Percentiles rank a stretch among this genome's conserved stretches.
Evolutionary conservation across 306 rosid genomes (phyloP).

Genomic region (Medicago lupulina): DNA sequence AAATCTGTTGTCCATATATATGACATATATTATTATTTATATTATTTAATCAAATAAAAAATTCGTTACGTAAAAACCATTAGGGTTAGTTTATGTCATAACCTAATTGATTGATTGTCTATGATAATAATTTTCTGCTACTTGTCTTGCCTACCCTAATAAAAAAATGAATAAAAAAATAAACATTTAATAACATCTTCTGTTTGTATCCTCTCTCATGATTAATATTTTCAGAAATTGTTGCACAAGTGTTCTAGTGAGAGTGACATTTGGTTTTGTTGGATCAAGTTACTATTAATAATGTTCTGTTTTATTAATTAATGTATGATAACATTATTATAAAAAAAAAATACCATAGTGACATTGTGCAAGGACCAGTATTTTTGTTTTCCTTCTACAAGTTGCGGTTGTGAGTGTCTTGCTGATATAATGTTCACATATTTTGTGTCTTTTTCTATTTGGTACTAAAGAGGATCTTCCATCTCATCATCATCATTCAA

Average conservation of each 20-base stretch:
- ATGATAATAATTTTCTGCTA: constrained; percentile 1
- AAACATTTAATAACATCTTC: background rate
- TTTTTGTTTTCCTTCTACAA: constrained; percentile 59
- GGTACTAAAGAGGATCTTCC: constrained; percentile 48
- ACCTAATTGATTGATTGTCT: constrained; percentile 32
- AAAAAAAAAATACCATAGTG: constrained; percentile 44
- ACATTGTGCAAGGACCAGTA: constrained; percentile 63
- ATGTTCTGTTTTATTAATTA: constrained; percentile 33
- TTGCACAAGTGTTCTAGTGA: constrained; percentile 44
- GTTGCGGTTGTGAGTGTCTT: constrained; percentile 68
- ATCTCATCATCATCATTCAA: constrained; percentile 38
- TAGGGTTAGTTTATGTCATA: constrained; percentile 24
- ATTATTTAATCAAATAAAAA: background rate
- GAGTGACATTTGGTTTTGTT: constrained; percentile 46
- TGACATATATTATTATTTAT: constrained; percentile 13
- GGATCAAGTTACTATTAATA: constrained; percentile 34
- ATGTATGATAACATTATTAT: constrained; percentile 20
- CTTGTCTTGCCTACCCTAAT: constrained; percentile 1
- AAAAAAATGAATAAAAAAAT: background rate
- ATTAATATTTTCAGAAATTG: constrained; percentile 23
- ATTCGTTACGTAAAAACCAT: background rate
- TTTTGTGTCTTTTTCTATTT: constrained; percentile 61
- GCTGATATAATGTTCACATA: constrained; percentile 47
- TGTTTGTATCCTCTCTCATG: constrained; percentile 29
- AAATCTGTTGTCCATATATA: background rate